These are phyloP conservation scores for Caloboletus inedulis DNA, from an alignment of 1,284 basidiomycete genomes.

Conservation along the genomic window DNA sequence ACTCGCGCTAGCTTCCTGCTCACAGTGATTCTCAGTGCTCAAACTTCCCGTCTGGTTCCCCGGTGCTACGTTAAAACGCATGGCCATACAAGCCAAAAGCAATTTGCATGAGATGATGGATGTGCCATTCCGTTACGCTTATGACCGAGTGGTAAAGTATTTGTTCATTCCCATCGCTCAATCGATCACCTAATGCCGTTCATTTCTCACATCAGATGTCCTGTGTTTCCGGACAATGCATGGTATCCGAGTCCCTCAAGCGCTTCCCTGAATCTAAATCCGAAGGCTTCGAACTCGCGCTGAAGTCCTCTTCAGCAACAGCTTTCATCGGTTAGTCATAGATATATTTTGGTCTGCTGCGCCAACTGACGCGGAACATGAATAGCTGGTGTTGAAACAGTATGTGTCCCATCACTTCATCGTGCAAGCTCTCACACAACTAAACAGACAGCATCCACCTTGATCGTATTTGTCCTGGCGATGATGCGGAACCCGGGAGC, in stretches of 20 bases:
- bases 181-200: background rate
- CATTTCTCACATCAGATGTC: slow-evolving; percentile 11
- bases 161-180: background rate
- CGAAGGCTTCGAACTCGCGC: slow-evolving; percentile 25
- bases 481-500: slow-evolving; percentile 40
- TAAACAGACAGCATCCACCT: slow-evolving; percentile 31
- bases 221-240: slow-evolving; percentile 25
- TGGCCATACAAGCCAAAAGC: slow-evolving; percentile 31
- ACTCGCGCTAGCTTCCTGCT: slow-evolving; percentile 7
- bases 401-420: slow-evolving; percentile 6
- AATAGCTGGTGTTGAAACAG: slow-evolving; percentile 32
- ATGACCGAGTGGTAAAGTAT: slow-evolving; percentile 24
- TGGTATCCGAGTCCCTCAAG: slow-evolving; percentile 32
- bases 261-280: slow-evolving; percentile 18
- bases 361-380: slow-evolving; percentile 6
- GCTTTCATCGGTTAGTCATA: slow-evolving; percentile 32
- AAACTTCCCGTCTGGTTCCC: slow-evolving; percentile 31
- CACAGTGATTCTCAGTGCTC: slow-evolving; percentile 25
- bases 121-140: slow-evolving; percentile 30
- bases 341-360: background rate
- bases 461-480: slow-evolving; percentile 36
- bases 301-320: slow-evolving; percentile 32
- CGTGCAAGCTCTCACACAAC: slow-evolving; percentile 1
- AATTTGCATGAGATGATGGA: slow-evolving; percentile 31
- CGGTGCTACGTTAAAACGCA: slow-evolving; percentile 29